Evolutionary conservation across 768 basidiomycete species (phyloP).

Genomic region (Fistulinella prunicolor): DNA sequence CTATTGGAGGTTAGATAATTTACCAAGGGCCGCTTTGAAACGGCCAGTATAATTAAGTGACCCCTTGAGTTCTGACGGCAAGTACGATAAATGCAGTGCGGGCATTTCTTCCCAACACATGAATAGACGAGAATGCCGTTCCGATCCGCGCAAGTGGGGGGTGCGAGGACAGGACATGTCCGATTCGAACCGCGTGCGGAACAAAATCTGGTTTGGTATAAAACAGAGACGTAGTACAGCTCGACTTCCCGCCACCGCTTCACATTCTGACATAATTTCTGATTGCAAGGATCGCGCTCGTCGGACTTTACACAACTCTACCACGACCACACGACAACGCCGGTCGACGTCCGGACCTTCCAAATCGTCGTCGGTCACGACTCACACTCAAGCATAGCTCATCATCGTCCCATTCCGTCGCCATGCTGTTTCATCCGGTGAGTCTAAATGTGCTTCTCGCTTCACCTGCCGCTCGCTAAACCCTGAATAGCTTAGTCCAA

Average conservation of each 20-base stretch:
- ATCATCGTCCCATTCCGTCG: neutral
- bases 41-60: neutral
- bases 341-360: neutral
- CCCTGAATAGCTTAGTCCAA: slow-evolving; percentile 40
- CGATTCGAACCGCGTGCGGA: too few relatives aligned
- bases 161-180: slow-evolving; percentile 14
- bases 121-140: neutral
- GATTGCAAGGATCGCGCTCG: neutral
- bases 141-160: neutral
- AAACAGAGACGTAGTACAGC: neutral
- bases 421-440: slow-evolving; percentile 52
- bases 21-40: neutral
- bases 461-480: slow-evolving; percentile 1
- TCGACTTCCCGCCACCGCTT: neutral
- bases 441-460: slow-evolving; percentile 17
- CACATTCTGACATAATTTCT: slow-evolving; percentile 17
- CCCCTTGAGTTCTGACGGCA: neutral
- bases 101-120: neutral
- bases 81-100: neutral
- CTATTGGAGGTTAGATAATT: neutral
- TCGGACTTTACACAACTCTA: neutral
- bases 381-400: neutral
- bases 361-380: slow-evolving; percentile 6
- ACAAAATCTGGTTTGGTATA: slow-evolving; percentile 2
- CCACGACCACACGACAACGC: slow-evolving; percentile 4